Evolutionary conservation across 108 stramenopile genomes (phyloP).

Genomic region (Schizochytrium sp.): DNA sequence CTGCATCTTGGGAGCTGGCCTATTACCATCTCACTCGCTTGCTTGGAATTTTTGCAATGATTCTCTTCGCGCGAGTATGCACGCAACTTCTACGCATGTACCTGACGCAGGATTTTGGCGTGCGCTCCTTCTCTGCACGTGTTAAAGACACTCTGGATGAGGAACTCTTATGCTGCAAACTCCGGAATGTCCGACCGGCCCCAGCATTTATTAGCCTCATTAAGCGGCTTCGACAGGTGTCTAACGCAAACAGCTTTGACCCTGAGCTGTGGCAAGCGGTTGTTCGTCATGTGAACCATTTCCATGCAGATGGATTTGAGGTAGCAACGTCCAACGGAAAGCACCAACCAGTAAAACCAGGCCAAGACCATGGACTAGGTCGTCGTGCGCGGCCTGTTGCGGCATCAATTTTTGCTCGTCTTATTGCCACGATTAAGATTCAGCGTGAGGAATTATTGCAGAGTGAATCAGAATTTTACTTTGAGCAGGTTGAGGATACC

Average conservation of each 20-base stretch:
- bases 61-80: neutral
- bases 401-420: no score
- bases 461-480: no score
- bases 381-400: conserved; percentile 1
- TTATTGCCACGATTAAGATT: no score
- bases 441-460: no score
- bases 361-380: neutral
- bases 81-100: neutral
- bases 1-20: neutral
- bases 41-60: neutral
- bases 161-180: neutral
- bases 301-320: conserved; percentile 5
- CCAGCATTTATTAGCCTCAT: neutral
- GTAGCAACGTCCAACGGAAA: neutral
- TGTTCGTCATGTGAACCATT: neutral
- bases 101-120: conserved; percentile 43
- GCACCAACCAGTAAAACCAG: neutral
- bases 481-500: no score
- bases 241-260: neutral
- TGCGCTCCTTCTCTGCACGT: conserved; percentile 4
- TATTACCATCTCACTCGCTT: conserved; percentile 11
- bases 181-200: neutral
- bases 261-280: conserved; percentile 47
- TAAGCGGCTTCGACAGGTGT: neutral
- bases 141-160: neutral